These are phyloP conservation scores for Trichosporon sp. DNA, from an alignment of 1,284 basidiomycete species.

Conservation along the genomic window DNA sequence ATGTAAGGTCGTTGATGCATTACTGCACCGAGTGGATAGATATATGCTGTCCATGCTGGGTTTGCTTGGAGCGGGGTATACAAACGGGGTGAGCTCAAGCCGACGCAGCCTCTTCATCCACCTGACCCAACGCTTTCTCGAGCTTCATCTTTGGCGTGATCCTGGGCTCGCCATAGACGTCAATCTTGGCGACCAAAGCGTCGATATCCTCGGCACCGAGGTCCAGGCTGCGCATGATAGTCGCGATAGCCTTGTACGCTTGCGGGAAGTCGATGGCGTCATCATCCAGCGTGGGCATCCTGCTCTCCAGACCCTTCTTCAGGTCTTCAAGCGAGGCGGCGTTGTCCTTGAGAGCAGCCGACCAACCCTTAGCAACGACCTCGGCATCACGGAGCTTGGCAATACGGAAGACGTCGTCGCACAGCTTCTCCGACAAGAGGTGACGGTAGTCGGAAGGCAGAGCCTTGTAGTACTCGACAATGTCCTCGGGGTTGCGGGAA, in stretches of 20 bases:
- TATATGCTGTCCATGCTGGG: constrained; percentile 18
- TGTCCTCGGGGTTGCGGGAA: constrained; percentile 53
- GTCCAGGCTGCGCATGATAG: constrained; percentile 69
- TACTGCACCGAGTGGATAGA: neutral
- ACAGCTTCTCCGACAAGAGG: constrained; percentile 73
- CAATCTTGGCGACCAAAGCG: constrained; percentile 57
- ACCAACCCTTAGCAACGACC: constrained; percentile 65
- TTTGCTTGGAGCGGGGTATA: constrained; percentile 3
- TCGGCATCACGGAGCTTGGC: constrained; percentile 81
- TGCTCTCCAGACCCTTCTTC: constrained; percentile 64
- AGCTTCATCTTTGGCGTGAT: constrained; percentile 52
- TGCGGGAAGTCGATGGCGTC: constrained; percentile 85
- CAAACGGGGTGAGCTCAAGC: neutral
- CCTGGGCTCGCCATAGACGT: constrained; percentile 47
- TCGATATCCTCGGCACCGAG: constrained; percentile 63
- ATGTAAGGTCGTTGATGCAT: too few relatives aligned
- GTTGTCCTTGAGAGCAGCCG: constrained; percentile 63
- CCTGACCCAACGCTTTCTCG: constrained; percentile 42
- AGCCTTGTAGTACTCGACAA: constrained; percentile 71
- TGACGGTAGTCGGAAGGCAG: constrained; percentile 57
- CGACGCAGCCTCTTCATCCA: constrained; percentile 45
- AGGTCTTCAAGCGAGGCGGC: constrained; percentile 63
- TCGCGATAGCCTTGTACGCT: constrained; percentile 74
- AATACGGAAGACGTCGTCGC: constrained; percentile 85
- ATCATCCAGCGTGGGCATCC: constrained; percentile 79